Evolutionary conservation across 2,329 filamentous ascomycete genomes (phyloP), one percentile per base, ranked within the genome.

Genomic region (Ophiostoma montium): DNA sequence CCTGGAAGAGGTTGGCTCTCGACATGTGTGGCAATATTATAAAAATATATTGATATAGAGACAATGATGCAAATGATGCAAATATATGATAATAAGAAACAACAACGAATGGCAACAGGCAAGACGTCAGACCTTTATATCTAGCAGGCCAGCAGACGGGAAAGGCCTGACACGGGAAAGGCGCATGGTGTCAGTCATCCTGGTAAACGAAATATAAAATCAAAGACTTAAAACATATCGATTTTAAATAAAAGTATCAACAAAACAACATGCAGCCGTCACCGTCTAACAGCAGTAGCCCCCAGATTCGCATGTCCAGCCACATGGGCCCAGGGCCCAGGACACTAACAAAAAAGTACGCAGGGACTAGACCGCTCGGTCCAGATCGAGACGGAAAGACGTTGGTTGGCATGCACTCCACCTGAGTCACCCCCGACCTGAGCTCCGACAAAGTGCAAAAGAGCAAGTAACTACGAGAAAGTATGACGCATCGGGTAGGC

Each of bases 391-490:
- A 46, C 42, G 46, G 30, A 50, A 42, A 35, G 48, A 42, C 39
- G 32, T 16, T 35, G 19, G 32, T 16, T 35, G 19, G 43, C 27
- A 33, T 21, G 35, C 35, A 30, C 42, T n/a, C 35, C 27, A 46
- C 41, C 46, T 51, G 50, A 51, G 50, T 51, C 50, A 51, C 50
- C 36, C 21, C 32, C 32, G 32, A 35, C 32, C 15, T 35, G 32
- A 11, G 32, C 32, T n/a, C 45, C 18, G 35, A 27, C 7, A 6
- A 35, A 21, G 36, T 19, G 36, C 18, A 23, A 10, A 10, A 12
- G 3, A 35, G 32, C n/a, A 41, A 39, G 8, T 5, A 23, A 27
- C 19, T 41, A 18, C n/a, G 15, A 16, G 27, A 5, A 42, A 41
- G 38, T 41, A 19, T n/a, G n/a, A n/a, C n/a, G n/a, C 23, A 27